Evolutionary conservation across 2,329 filamentous ascomycete genomes (phyloP).

Genomic region (Aspergillus fumigatiaffinis): DNA sequence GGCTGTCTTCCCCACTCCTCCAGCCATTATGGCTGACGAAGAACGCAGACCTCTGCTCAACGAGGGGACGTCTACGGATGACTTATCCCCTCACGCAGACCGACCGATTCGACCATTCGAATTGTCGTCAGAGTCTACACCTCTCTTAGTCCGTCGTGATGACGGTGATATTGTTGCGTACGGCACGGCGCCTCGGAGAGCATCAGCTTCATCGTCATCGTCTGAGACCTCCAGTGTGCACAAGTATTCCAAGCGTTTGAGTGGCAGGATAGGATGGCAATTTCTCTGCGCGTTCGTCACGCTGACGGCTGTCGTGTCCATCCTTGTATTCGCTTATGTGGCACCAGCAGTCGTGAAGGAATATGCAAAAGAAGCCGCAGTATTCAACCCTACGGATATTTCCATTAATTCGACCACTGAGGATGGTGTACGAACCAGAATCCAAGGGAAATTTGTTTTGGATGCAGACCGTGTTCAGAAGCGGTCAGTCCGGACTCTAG

Average conservation of each 20-base stretch:
- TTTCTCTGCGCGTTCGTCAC: conserved; percentile 68
- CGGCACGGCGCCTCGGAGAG: conserved; percentile 22
- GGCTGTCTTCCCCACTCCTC: conserved; percentile 2
- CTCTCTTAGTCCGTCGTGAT: conserved; percentile 36
- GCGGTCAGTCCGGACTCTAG: conserved; percentile 68
- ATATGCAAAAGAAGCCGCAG: conserved; percentile 78
- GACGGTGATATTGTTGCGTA: conserved; percentile 27
- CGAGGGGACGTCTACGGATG: conserved; percentile 16
- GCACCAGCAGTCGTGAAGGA: conserved; percentile 74
- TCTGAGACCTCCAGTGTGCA: conserved; percentile 17
- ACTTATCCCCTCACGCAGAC: conserved; percentile 12
- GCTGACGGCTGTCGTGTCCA: conserved; percentile 54
- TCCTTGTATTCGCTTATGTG: conserved; percentile 76
- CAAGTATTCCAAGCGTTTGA: conserved; percentile 16
- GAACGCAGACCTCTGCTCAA: conserved; percentile 27
- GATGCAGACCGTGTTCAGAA: conserved; percentile 73
- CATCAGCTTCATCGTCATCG: conserved; percentile 15
- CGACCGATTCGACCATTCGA: conserved; percentile 25
- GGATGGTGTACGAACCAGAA: conserved; percentile 70
- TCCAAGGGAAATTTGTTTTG: conserved; percentile 77
- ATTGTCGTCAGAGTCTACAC: conserved; percentile 41
- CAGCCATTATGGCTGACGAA: conserved; percentile 34
- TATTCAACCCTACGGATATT: conserved; percentile 77
- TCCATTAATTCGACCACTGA: conserved; percentile 81
- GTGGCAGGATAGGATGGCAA: conserved; percentile 60